Base-by-base conservation (phyloP, 106 monocot species). In the Chionographis japonica region DNA sequence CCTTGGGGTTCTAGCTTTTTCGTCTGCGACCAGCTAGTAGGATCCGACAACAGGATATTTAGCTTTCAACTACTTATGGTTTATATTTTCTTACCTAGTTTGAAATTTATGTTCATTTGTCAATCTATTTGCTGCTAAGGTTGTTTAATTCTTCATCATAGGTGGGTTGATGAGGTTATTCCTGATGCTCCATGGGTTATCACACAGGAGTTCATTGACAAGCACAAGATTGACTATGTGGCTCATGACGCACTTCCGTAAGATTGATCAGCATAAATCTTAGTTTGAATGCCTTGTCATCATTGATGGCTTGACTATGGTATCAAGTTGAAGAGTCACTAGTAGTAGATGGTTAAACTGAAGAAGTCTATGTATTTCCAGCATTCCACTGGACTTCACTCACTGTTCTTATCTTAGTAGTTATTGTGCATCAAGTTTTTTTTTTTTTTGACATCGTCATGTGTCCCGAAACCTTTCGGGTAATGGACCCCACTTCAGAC, bases 101-200 rank as follows among this genome's bases (percentile, higher is more conserved):
- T 19, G 18, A 20, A 51, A 17, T 7, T 49, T 16, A 12, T 61
- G 40, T 3, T 51, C 16, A 20, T 62, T 11, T 15, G 57, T 51
- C 52, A 11, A n/a, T 58, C 8, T 27, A 15, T 38, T 11, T 15
- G 5, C 16, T 67, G 50, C 52, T 71, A 9, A 27, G 37, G 54
- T 17, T 3, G 6, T 57, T 12, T 52, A 17, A 68, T 54, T 3
- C 15, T 73, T 18, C 56, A 50, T 61, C 38, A 41, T 67, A 90
- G 91, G 72, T 91, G 91, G 91, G 91, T 91, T 52, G 91, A 91
- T 80, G 91, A 91, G 70, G 87, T 91, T 40, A 87, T 87, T 75
- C 87, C 91, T 62, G 79, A 91, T 77, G 91, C 87, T 58, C 91
- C 91, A 56, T 91, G 91, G 91, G 84, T 91, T 14, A 68, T 91